phyloP scores from a whole-genome alignment of 1,139 yeast species.

The Suhomyces wounanorum region DNA sequence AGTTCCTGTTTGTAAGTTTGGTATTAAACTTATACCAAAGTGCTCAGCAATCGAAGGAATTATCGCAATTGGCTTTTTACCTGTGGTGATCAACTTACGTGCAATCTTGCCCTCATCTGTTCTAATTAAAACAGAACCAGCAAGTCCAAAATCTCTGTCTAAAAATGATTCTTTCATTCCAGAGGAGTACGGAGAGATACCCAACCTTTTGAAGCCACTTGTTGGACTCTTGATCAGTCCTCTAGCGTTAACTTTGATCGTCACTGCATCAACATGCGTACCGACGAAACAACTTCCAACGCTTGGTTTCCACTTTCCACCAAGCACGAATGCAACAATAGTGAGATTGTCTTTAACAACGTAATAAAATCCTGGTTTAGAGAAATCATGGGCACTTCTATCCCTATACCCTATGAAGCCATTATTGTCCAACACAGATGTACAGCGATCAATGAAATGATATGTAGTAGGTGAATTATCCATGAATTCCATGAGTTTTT shows the following conservation, averaged over 20 bases:
- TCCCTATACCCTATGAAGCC: conserved; percentile 38
- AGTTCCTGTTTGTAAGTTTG: conserved; percentile 42
- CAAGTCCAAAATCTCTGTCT: conserved; percentile 50
- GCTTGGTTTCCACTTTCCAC: conserved; percentile 41
- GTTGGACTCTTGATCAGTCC: conserved; percentile 18
- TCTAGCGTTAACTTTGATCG: conserved; percentile 41
- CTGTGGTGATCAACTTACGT: conserved; percentile 36
- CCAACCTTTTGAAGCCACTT: conserved; percentile 46
- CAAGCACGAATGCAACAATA: conserved; percentile 43
- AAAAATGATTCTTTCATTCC: conserved; percentile 40
- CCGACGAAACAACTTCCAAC: conserved; percentile 46
- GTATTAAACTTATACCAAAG: conserved; percentile 38
- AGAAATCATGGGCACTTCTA: conserved; percentile 12
- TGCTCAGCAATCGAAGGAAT: conserved; percentile 47
- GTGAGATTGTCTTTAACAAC: conserved; percentile 41
- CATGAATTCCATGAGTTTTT: conserved; percentile 40
- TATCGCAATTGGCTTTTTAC: conserved; percentile 42
- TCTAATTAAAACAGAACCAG: conserved; percentile 43
- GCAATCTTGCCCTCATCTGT: conserved; percentile 25
- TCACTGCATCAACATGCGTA: conserved; percentile 46
- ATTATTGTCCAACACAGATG: conserved; percentile 25
- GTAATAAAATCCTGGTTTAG: conserved; percentile 26
- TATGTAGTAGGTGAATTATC: conserved; percentile 44
- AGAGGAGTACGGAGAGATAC: conserved; percentile 49
- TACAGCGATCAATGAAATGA: conserved; percentile 39